Base-by-base conservation (phyloP, 768 basidiomycete genomes). In the Suillus alpinus region DNA sequence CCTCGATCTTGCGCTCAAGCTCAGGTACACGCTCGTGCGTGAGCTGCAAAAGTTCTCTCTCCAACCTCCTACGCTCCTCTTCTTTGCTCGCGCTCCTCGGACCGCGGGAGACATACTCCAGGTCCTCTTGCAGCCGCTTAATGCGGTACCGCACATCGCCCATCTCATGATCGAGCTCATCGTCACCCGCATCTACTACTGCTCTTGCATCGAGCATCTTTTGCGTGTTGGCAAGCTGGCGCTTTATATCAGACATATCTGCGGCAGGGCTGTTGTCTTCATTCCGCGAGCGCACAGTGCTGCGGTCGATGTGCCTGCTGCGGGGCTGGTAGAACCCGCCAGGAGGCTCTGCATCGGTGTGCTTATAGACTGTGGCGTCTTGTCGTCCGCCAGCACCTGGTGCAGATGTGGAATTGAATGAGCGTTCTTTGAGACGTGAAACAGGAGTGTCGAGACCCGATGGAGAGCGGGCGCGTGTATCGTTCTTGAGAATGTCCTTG, bases 351-450 rank as follows among this genome's bases (percentile, higher is more conserved):
- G 79, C 80, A 66, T 85, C 87, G 31, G 81, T 81, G 76, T 97
- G 91, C 67, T 92, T 92, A 79, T 97, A 99, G 37, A 94, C 89
- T 0, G 94, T 92, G 2, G 94, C 97, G 71, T 99, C 97, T 63
- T 87, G 86, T 12, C 90, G 83, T 5, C 81, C 80, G 2, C 85
- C 81, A 8, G 86, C 85, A 16, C 81, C 73, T 4, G 82, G 76
- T 2, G 85, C 76, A 6, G 81, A 77, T 12, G 80, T 74, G 53
- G 77, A 76, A 61, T 82, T 83, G 69, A 95, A 89, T 0, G 92
- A 91, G 6, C 90, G 88, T 56, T 84, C 80, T 68, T 88, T 88
- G 26, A 86, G 75, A 57, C 80, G 80, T 0, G 90, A 91, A 13
- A 85, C 72, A 0, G 83, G 88, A 0, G 74, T 61, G 61, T 88